Conservation (phyloP, 2,329 filamentous ascomycete genomes). For the Cladosporium velox region DNA sequence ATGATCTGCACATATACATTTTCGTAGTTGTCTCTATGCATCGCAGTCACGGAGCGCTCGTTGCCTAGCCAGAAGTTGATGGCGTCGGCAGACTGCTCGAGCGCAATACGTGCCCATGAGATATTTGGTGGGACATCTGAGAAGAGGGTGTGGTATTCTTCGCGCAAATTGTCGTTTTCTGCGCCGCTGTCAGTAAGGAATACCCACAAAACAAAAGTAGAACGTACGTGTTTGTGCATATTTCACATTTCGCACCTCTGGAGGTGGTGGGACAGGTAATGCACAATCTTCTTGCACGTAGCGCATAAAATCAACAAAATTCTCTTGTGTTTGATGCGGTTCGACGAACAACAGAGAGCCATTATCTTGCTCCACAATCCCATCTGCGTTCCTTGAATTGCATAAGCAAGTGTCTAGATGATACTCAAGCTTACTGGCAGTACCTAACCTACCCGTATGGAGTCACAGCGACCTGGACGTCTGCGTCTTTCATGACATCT, state of each 20-base stretch:
- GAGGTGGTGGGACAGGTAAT: neutral
- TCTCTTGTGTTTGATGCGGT: conserved; percentile 66
- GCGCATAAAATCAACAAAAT: conserved; percentile 63
- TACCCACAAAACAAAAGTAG: neutral
- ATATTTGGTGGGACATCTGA: conserved; percentile 64
- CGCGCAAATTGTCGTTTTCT: conserved; percentile 80
- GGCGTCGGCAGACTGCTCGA: conserved; percentile 68
- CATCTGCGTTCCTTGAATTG: conserved; percentile 55
- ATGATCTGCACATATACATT: conserved; percentile 79
- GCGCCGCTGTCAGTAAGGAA: conserved; percentile 11
- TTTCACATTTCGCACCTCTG: conserved; percentile 47
- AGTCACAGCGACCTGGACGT: conserved; percentile 77
- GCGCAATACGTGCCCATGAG: conserved; percentile 71
- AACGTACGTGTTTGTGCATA: conserved; percentile 74
- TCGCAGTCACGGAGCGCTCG: conserved; percentile 65
- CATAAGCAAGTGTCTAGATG: conserved; percentile 29
- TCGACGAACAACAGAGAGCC: conserved; percentile 61
- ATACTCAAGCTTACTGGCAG: neutral
- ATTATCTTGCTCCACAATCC: conserved; percentile 65
- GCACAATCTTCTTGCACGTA: conserved; percentile 56
- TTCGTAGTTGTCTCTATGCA: conserved; percentile 84
- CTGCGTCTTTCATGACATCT: conserved; percentile 54
- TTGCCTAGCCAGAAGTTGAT: conserved; percentile 84
- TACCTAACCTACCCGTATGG: conserved; percentile 62
- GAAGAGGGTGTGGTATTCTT: conserved; percentile 68